These are phyloP conservation scores for Candida pseudofarinosa DNA, from an alignment of 805 yeast species.

Conservation along the genomic window DNA sequence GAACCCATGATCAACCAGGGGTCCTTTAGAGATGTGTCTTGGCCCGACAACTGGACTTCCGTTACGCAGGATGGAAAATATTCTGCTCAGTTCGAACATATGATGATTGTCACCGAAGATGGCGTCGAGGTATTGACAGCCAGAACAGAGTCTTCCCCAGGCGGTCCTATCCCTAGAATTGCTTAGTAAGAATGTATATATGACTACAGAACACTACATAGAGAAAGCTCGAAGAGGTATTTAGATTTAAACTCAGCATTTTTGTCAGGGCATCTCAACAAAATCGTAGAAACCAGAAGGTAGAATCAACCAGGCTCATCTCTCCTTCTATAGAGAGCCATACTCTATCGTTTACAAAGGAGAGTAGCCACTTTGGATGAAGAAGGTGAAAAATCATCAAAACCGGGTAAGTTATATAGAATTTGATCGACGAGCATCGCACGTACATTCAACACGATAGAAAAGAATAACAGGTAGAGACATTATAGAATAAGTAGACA, in stretches of 20 bases:
- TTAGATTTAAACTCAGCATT: background rate
- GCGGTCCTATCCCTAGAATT: constrained; percentile 70
- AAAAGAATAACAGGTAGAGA: background rate
- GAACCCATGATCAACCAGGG: constrained; percentile 97
- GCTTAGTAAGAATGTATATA: background rate
- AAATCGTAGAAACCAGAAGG: background rate
- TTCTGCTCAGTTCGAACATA: constrained; percentile 95
- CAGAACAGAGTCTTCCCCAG: constrained; percentile 77
- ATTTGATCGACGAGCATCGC: constrained; percentile 2
- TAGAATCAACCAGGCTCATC: too few species aligned
- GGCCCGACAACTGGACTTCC: constrained; percentile 99
- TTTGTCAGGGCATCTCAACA: background rate
- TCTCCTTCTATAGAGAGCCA: too few species aligned
- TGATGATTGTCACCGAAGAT: constrained; percentile 84
- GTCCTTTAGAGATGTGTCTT: constrained; percentile 67
- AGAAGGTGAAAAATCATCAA: background rate
- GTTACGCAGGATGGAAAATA: constrained; percentile 84
- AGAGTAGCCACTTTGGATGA: too few species aligned
- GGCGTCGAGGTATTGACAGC: constrained; percentile 91
- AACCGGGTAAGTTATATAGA: background rate
- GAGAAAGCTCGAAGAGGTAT: background rate
- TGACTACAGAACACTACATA: background rate
- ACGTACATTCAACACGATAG: constrained; percentile 1
- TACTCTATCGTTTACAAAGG: too few species aligned
- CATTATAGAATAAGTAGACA: background rate